Percentiles rank a stretch among this genome's conserved stretches.
Conservation (phyloP, 179 eudicot species). For the Corrigiola litoralis region DNA sequence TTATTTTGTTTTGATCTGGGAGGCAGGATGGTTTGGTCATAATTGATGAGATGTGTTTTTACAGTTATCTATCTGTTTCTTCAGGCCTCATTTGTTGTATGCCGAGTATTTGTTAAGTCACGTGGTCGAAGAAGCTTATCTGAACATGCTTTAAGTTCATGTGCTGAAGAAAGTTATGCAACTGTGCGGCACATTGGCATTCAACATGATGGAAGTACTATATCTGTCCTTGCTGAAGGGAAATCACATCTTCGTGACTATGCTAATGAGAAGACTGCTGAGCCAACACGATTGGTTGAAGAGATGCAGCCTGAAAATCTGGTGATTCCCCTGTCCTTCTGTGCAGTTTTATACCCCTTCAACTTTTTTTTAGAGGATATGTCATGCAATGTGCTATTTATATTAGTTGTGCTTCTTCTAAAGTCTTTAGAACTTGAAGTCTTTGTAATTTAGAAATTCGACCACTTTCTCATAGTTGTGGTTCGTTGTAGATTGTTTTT, state of each 20-base stretch:
- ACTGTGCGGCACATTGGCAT: conserved; percentile 49
- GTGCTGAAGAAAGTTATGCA: conserved; percentile 38
- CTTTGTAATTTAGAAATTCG: too few relatives aligned
- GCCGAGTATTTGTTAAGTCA: conserved; percentile 42
- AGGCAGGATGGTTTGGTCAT: too few relatives aligned
- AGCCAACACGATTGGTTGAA: conserved; percentile 2
- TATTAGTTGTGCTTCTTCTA: too few relatives aligned
- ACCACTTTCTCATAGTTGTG: too few relatives aligned
- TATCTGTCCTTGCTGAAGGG: conserved; percentile 28
- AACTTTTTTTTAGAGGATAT: background rate
- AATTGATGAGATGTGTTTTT: too few relatives aligned
- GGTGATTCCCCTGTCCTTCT: conserved; percentile 9
- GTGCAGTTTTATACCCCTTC: background rate
- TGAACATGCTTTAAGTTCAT: conserved; percentile 40
- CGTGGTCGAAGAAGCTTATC: conserved; percentile 23
- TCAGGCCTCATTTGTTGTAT: conserved; percentile 51
- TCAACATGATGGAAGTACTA: conserved; percentile 37
- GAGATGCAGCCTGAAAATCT: conserved; percentile 10
- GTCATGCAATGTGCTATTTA: background rate
- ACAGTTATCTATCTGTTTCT: too few relatives aligned
- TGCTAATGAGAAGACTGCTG: conserved; percentile 7
- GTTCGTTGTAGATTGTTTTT: too few relatives aligned
- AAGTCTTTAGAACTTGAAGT: too few relatives aligned
- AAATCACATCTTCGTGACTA: conserved; percentile 11
- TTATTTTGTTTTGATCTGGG: too few relatives aligned